phyloP scores from a whole-genome alignment of 2,329 filamentous ascomycete genomes.

The Cordyceps militaris region DNA sequence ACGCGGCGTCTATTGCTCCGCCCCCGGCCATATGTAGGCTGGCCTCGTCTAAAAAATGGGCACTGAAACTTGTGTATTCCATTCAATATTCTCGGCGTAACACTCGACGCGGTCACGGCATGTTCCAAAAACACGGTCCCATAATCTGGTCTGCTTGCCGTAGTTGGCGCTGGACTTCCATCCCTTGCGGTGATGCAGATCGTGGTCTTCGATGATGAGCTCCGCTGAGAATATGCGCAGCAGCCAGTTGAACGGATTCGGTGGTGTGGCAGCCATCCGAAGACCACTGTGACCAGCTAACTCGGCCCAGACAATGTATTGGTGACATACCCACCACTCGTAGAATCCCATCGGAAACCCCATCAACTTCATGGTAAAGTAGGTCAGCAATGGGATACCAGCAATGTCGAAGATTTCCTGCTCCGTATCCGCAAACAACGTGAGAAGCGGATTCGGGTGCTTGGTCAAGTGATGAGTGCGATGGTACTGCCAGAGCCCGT shows the following conservation, averaged over 20 bases:
- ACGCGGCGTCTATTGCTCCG: too few species aligned
- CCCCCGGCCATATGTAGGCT: neutral
- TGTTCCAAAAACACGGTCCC: conserved; percentile 8
- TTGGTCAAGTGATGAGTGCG: conserved; percentile 39
- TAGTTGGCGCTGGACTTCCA: conserved; percentile 19
- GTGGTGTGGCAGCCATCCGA: conserved; percentile 28
- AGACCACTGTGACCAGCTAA: conserved; percentile 33
- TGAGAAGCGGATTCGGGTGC: conserved; percentile 33
- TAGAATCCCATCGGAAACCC: conserved; percentile 39
- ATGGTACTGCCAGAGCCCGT: conserved; percentile 31
- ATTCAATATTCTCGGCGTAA: neutral
- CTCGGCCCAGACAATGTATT: conserved; percentile 35
- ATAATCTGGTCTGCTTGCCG: conserved; percentile 9
- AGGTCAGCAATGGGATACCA: conserved; percentile 34
- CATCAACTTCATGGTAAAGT: conserved; percentile 25
- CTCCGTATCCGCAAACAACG: conserved; percentile 34
- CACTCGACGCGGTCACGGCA: conserved; percentile 7
- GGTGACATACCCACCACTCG: conserved; percentile 39
- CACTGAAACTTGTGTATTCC: neutral
- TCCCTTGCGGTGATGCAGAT: conserved; percentile 33
- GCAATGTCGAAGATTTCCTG: conserved; percentile 37
- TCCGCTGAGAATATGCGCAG: conserved; percentile 27
- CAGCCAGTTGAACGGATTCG: conserved; percentile 28
- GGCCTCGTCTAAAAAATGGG: neutral
- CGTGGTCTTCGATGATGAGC: conserved; percentile 36